These are phyloP conservation scores for Zygnema cylindricum DNA, from an alignment of 139 green algal species.

Conservation along the genomic window DNA sequence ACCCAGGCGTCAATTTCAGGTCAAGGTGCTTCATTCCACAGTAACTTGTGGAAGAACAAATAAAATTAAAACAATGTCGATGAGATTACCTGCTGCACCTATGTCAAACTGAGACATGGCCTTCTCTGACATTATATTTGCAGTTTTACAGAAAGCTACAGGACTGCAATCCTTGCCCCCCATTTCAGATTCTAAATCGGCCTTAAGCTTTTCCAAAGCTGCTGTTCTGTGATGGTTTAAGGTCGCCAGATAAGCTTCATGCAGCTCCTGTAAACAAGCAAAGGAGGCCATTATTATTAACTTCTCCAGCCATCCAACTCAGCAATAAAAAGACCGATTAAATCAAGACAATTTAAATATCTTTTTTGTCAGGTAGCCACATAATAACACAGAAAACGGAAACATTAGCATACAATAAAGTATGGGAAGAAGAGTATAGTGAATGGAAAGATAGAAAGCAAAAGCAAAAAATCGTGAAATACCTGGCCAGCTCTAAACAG, in stretches of 20 bases:
- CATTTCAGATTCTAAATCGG: slow-evolving; percentile 19
- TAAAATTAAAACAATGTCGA: background rate
- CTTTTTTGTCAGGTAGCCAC: too few species aligned
- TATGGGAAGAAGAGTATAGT: too few species aligned
- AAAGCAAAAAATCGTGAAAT: background rate
- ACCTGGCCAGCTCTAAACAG: slow-evolving; percentile 8
- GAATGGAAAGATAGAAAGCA: too few species aligned
- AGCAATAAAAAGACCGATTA: too few species aligned
- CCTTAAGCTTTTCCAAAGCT: slow-evolving; percentile 45
- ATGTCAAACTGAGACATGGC: background rate
- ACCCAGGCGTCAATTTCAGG: too few species aligned
- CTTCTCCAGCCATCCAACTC: too few species aligned
- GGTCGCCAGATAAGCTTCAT: slow-evolving; percentile 16
- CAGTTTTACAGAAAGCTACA: slow-evolving; percentile 6
- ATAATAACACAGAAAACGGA: too few species aligned
- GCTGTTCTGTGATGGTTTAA: slow-evolving; percentile 22
- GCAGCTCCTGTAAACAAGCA: background rate
- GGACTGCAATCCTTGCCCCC: slow-evolving; percentile 11
- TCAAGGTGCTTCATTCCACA: too few species aligned
- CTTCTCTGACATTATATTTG: background rate
- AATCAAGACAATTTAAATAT: too few species aligned
- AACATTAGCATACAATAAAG: too few species aligned
- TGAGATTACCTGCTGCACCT: slow-evolving; percentile 1
- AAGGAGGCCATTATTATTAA: too few species aligned
- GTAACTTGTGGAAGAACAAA: too few species aligned